Base-by-base conservation (phyloP, 2,329 filamentous ascomycete genomes). In the Botryotinia narcissicola region DNA sequence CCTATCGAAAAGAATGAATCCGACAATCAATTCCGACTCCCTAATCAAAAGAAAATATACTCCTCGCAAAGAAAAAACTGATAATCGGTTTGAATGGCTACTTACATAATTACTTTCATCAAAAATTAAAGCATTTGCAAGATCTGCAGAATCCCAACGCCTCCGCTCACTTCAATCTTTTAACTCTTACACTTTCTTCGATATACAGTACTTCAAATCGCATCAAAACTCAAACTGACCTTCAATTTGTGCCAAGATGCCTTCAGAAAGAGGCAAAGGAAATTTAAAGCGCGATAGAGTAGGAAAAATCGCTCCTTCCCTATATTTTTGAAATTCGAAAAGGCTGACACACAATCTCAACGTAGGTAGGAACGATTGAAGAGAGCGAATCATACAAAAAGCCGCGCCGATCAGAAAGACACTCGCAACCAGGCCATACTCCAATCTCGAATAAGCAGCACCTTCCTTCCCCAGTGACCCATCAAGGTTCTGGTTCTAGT, bases 391-490 rank as follows among this genome's bases (percentile, higher is more conserved):
- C 73, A n/a, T 74, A 87, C 76, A 98, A 98, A 87, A 97, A 97
- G 82, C 90, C 92, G 74, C 91, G 95, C 76, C 90, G 93, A 73
- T 94, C 93, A 62, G 86, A 93, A 77, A 90, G 93, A 75, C 84
- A 94, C 74, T 90, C 88, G 48, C 80, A 82, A 80, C 75, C 77
- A 68, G 78, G 85, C 74, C 88, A 89, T 79, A 91, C 90, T 14
- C 89, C 91, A 73, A 81, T 91, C 78, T 85, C 86, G 77, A 85
- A 88, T 78, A 88, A 89, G 79, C 86, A 89, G 71, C 92, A 93
- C 76, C 88, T 97, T 29, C 95, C 94, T 20, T 96, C 94, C 0
- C 95, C 94, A 20, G 84, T 95, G 75, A 97, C 93, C 1, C 86
- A 92, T 42, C 85, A 89, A 78, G 89, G 88, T 63, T 91, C 90